These are phyloP conservation scores for Dioscorea dumetorum DNA, from an alignment of 106 monocot species.

Conservation along the genomic window DNA sequence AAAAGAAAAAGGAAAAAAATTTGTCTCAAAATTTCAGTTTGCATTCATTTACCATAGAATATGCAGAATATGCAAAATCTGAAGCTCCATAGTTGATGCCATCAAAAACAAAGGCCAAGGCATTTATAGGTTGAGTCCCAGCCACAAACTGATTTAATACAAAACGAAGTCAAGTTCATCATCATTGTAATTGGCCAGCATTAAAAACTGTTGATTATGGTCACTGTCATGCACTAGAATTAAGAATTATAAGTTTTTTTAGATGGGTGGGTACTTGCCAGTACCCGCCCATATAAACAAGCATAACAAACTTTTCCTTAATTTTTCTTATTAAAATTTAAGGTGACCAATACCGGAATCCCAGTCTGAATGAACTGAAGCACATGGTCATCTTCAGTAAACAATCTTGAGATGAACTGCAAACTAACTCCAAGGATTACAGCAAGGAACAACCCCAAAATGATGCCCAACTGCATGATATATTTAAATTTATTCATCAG, in stretches of 20 bases:
- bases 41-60: slow-evolving; percentile 46
- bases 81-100: slow-evolving; percentile 72
- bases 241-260: no score
- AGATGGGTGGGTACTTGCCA: no score
- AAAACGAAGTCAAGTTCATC: no score
- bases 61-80: slow-evolving; percentile 48
- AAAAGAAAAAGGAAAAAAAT: no score
- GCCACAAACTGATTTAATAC: slow-evolving; percentile 41
- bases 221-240: no score
- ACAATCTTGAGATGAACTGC: slow-evolving; percentile 56
- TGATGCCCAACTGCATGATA: slow-evolving; percentile 49
- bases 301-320: not conserved
- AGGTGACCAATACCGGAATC: slow-evolving; percentile 45
- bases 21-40: not conserved
- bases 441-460: slow-evolving; percentile 59
- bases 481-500: no score
- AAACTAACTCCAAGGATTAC: slow-evolving; percentile 54
- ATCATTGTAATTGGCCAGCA: not conserved
- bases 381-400: slow-evolving; percentile 57
- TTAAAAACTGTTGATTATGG: no score
- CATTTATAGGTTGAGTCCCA: slow-evolving; percentile 49
- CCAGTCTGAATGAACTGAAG: slow-evolving; percentile 43
- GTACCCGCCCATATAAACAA: not conserved
- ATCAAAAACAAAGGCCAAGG: slow-evolving; percentile 65
- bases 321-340: not conserved